Base-by-base conservation (phyloP, 2,329 filamentous ascomycete species). In the Fusarium annulatum region DNA sequence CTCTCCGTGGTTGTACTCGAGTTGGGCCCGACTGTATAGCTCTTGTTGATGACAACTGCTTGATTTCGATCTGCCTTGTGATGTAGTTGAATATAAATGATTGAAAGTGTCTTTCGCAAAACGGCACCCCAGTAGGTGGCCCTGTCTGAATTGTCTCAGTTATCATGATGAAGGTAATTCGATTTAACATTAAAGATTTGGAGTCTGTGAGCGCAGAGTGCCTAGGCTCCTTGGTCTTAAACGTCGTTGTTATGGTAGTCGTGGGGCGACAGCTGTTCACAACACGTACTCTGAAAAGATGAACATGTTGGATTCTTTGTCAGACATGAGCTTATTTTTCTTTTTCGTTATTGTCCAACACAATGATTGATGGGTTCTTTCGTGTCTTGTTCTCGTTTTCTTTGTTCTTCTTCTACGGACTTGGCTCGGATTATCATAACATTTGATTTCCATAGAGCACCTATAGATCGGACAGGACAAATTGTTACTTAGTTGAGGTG, bases 51-150 rank as follows among this genome's bases (percentile, higher is more conserved):
- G 41, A 28, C n/a, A 4, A 23, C 15, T 41, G 5, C 48, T 61
- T 39, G 45, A 14, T 43, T 49, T 68, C 21, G 26, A 12, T 53
- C 12, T 61, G 55, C 5, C 21, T 18, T 21, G 12, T 19, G 12
- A 72, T 59, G 10, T 57, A 51, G 3, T 19, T 21, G 3, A 56
- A 38, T 0, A 39, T 30, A 11, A 61, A 43, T 7, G 60, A 23
- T 59, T 42, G 9, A 23, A 73, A 73, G 19, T 73, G 67, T 0
- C 21, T 58, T 23, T 51, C 38, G 36, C 71, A 74, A 5, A 73
- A 26, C 2, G 71, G 59, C 26, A 26, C 42, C 15, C 64, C 42
- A 11, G 28, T 30, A 1, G 21, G 34, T 42, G 11, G 55, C 11
- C 30, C 26, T 15, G 6, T 43, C n/a, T 49, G 34, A 4, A 10